These are phyloP conservation scores for Trichoderma sp. DNA, from an alignment of 2,329 filamentous ascomycete genomes.

Conservation along the genomic window DNA sequence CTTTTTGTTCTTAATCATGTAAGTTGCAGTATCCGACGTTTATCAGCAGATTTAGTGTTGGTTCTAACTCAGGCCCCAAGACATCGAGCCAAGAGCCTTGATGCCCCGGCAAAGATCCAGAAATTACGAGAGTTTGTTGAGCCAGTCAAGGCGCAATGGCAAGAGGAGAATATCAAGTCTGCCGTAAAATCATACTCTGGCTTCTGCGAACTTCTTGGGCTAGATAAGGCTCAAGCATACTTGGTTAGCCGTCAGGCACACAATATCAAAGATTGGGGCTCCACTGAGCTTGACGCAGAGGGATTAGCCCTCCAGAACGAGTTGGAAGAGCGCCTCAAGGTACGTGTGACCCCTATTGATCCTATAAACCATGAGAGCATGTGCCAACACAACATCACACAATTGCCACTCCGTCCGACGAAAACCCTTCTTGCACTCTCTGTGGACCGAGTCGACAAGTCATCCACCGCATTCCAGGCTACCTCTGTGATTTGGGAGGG, in stretches of 20 bases:
- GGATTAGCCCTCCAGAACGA: conserved; percentile 77
- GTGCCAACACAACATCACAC: conserved; percentile 38
- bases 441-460: conserved; percentile 81
- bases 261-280: conserved; percentile 79
- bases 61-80: conserved; percentile 41
- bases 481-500: conserved; percentile 84
- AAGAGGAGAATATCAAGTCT: conserved; percentile 65
- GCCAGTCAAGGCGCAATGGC: conserved; percentile 82
- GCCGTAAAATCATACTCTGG: conserved; percentile 72
- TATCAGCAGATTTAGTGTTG: background rate
- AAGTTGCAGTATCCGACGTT: conserved; percentile 31
- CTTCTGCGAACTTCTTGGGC: conserved; percentile 77
- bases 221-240: conserved; percentile 81
- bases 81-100: conserved; percentile 77
- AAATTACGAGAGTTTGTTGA: conserved; percentile 76
- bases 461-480: conserved; percentile 70
- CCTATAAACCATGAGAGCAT: background rate
- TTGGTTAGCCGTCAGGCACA: conserved; percentile 72
- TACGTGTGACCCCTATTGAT: conserved; percentile 34
- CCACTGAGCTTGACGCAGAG: conserved; percentile 72
- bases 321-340: conserved; percentile 73
- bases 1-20: conserved; percentile 92
- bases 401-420: conserved; percentile 79
- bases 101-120: conserved; percentile 67
- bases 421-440: conserved; percentile 93